Percentiles rank a stretch among this genome's conserved stretches.
phyloP scores from a whole-genome alignment of 192 early-diverging fungal species.

The Podila minutissima region DNA sequence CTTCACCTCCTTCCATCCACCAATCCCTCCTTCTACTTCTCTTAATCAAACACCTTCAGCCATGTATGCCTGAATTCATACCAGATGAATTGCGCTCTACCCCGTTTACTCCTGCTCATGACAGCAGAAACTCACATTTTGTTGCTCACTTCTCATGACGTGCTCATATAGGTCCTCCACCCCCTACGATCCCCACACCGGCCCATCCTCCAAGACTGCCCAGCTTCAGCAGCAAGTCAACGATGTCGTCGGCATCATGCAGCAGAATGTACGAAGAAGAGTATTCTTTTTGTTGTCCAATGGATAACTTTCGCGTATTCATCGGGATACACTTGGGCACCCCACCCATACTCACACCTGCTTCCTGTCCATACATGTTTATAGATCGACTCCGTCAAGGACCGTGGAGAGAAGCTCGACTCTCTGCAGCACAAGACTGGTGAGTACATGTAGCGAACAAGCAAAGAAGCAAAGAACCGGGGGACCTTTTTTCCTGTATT shows the following conservation, averaged over 20 bases:
- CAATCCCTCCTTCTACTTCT: too few relatives aligned
- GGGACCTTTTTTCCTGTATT: not conserved
- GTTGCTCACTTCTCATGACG: not conserved
- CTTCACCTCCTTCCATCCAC: too few relatives aligned
- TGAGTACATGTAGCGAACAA: conserved; percentile 28
- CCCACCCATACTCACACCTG: not conserved
- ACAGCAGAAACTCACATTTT: not conserved
- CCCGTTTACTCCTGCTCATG: too few relatives aligned
- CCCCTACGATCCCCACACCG: conserved; percentile 47
- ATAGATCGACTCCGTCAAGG: conserved; percentile 68
- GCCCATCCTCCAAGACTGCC: conserved; percentile 64
- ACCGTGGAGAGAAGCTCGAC: conserved; percentile 89
- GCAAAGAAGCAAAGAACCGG: too few relatives aligned
- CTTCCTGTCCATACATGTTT: not conserved
- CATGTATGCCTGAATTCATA: too few relatives aligned
- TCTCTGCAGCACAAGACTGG: conserved; percentile 84
- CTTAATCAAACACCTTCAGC: too few relatives aligned
- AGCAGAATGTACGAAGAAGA: conserved; percentile 83
- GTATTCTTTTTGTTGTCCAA: not conserved
- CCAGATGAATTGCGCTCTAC: too few relatives aligned
- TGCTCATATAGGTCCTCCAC: conserved; percentile 27
- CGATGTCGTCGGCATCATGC: conserved; percentile 94
- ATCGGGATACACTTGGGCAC: not conserved
- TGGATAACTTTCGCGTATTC: not conserved
- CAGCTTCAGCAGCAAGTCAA: conserved; percentile 87